Conservation (phyloP, 768 basidiomycete genomes). For the Boletellus sp. region DNA sequence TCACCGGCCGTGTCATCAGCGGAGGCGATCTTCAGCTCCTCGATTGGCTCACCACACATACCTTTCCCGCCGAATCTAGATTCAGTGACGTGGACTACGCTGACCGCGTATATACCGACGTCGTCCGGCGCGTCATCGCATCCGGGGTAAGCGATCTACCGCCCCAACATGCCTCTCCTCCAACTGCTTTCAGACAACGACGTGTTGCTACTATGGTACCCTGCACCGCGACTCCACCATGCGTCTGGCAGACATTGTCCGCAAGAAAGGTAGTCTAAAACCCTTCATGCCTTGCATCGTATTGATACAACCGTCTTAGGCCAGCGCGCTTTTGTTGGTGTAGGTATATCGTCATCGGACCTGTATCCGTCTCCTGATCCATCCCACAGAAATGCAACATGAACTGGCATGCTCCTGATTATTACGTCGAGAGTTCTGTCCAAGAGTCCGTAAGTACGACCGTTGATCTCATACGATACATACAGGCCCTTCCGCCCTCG, state of each 20-base stretch:
- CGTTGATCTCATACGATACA: conserved; percentile 59
- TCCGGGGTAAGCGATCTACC: conserved; percentile 57
- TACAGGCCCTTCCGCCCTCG: conserved; percentile 50
- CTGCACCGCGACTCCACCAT: conserved; percentile 80
- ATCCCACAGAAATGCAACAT: conserved; percentile 33
- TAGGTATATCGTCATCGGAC: conserved; percentile 35
- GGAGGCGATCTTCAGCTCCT: conserved; percentile 85
- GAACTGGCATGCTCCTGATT: conserved; percentile 62
- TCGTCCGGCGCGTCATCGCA: conserved; percentile 68
- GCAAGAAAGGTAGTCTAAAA: conserved; percentile 48
- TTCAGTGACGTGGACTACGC: conserved; percentile 74
- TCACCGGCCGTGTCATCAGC: conserved; percentile 34
- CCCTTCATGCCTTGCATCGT: background rate
- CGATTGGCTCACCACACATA: conserved; percentile 81
- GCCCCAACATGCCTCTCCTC: conserved; percentile 2
- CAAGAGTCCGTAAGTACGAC: conserved; percentile 62
- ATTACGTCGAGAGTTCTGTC: conserved; percentile 65
- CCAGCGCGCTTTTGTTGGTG: conserved; percentile 83
- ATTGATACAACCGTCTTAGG: conserved; percentile 39
- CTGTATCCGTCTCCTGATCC: conserved; percentile 3
- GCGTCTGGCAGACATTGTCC: conserved; percentile 71
- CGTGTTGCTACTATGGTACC: conserved; percentile 87
- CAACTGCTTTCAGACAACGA: conserved; percentile 63
- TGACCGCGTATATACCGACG: conserved; percentile 57
- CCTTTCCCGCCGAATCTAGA: conserved; percentile 83